phyloP scores from a whole-genome alignment of 2,329 filamentous ascomycete species.

The Verticillium isaacii region DNA sequence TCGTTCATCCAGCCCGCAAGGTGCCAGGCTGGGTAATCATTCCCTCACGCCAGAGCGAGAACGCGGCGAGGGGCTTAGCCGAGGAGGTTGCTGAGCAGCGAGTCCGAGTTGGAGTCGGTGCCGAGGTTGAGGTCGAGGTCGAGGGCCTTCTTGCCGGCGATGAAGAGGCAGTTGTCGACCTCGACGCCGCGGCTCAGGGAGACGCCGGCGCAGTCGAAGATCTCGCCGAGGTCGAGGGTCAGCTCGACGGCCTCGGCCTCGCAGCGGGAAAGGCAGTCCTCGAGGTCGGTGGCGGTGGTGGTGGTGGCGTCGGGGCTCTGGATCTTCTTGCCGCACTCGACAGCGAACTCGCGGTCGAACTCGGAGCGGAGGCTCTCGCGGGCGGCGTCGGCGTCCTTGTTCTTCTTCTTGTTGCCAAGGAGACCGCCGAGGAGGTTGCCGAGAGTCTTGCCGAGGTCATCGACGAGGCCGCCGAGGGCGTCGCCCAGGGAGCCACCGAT shows the following conservation, averaged over 20 bases:
- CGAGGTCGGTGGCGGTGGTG: background rate
- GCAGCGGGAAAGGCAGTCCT: constrained; percentile 1
- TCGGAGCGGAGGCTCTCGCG: background rate
- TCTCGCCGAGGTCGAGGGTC: background rate
- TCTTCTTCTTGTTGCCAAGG: background rate
- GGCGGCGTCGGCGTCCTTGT: background rate
- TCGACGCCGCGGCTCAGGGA: background rate
- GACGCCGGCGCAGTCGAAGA: constrained; percentile 1
- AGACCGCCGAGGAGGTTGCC: background rate
- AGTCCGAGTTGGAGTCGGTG: background rate
- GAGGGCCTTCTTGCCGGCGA: constrained; percentile 1
- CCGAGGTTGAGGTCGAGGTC: constrained; percentile 2
- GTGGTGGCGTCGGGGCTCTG: background rate
- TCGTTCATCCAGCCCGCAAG: background rate
- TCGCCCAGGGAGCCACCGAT: background rate
- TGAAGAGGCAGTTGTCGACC: constrained; percentile 3
- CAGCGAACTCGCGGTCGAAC: background rate
- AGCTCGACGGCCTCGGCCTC: background rate
- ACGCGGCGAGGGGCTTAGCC: background rate
- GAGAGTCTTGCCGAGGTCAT: background rate
- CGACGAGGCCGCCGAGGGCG: background rate
- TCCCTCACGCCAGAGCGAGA: background rate
- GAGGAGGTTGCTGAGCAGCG: background rate
- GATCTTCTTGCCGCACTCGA: constrained; percentile 1
- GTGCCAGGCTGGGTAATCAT: background rate